Percentiles rank a stretch among this genome's conserved stretches.
Evolutionary conservation across 1,284 basidiomycete species (phyloP).

Genomic region (Clitocybe nebularis): DNA sequence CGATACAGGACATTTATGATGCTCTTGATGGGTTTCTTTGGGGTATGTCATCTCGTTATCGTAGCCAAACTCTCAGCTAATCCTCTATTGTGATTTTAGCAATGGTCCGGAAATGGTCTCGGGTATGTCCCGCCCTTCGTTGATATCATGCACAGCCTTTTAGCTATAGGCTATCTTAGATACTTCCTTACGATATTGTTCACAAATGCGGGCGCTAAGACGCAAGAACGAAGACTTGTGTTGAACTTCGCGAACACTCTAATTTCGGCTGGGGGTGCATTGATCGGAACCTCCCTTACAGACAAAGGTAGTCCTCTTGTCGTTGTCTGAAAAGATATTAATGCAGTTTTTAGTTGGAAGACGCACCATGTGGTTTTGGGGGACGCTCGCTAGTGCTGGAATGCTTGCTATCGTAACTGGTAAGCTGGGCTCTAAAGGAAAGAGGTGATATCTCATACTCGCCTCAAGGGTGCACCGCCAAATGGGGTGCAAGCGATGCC

Average conservation of each 20-base stretch:
- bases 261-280: conserved; percentile 47
- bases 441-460: background rate
- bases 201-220: conserved; percentile 33
- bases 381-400: conserved; percentile 33
- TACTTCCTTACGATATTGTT: conserved; percentile 43
- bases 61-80: too few relatives aligned
- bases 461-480: conserved; percentile 33
- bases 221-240: conserved; percentile 42
- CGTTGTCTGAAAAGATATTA: conserved; percentile 5
- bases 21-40: conserved; percentile 49
- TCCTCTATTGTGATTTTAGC: too few relatives aligned
- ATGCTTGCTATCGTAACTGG: conserved; percentile 38
- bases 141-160: background rate
- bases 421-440: conserved; percentile 5
- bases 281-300: conserved; percentile 43
- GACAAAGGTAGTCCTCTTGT: conserved; percentile 33
- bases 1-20: conserved; percentile 47
- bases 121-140: conserved; percentile 28
- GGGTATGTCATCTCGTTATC: conserved; percentile 19
- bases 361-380: conserved; percentile 44
- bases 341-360: conserved; percentile 29
- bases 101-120: conserved; percentile 48
- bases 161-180: conserved; percentile 19
- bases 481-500: conserved; percentile 32
- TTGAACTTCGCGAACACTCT: conserved; percentile 55